phyloP scores from a whole-genome alignment of 2,329 filamentous ascomycete genomes.

The Penicillium digitatum region DNA sequence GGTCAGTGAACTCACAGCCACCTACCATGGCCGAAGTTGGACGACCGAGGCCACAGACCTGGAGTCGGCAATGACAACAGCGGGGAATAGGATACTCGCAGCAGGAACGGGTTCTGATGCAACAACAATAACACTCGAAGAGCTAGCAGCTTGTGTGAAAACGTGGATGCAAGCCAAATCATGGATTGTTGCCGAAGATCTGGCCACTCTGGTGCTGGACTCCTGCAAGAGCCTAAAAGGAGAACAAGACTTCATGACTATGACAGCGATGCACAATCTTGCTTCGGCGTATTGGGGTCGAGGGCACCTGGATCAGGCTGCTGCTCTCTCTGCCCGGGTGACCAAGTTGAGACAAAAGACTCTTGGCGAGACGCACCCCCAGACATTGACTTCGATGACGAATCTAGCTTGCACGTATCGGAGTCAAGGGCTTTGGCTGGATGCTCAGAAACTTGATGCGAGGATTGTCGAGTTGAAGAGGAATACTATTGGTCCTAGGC shows the following conservation, averaged over 20 bases:
- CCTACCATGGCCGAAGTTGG: slow-evolving; percentile 4
- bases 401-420: slow-evolving; percentile 15
- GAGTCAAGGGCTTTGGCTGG: slow-evolving; percentile 6
- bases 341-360: slow-evolving; percentile 1
- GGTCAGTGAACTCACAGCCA: neutral
- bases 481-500: neutral
- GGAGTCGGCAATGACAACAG: neutral
- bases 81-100: neutral
- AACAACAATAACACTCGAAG: slow-evolving; percentile 1
- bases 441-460: slow-evolving; percentile 10
- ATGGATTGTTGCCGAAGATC: slow-evolving; percentile 11
- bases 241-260: slow-evolving; percentile 7
- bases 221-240: slow-evolving; percentile 2
- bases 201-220: slow-evolving; percentile 1
- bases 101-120: neutral
- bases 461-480: slow-evolving; percentile 9
- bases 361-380: slow-evolving; percentile 10
- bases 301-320: slow-evolving; percentile 9
- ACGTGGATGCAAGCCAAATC: neutral
- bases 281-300: slow-evolving; percentile 12
- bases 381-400: slow-evolving; percentile 15
- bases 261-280: slow-evolving; percentile 16
- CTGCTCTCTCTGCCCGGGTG: slow-evolving; percentile 1
- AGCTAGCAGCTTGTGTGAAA: slow-evolving; percentile 3
- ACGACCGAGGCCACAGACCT: neutral